These are phyloP conservation scores for Larix kaempferi DNA, from an alignment of 75 land plant species.

Conservation along the genomic window DNA sequence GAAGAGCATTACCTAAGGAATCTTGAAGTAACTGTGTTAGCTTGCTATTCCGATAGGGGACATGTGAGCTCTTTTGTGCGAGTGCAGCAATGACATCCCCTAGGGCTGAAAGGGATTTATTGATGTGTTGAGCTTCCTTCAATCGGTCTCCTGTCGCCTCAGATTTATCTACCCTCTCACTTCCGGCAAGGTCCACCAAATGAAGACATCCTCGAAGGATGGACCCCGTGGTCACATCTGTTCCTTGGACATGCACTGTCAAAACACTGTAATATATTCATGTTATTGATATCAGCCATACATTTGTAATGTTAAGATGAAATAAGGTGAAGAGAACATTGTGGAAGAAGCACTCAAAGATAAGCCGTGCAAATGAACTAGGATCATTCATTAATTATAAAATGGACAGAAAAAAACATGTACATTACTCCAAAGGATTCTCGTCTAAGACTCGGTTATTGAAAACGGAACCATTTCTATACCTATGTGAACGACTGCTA, in stretches of 20 bases:
- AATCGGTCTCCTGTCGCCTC: constrained; percentile 69
- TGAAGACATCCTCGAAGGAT: constrained; percentile 62
- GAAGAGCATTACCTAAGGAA: constrained; percentile 41
- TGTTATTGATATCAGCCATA: not conserved
- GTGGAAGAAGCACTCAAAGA: not conserved
- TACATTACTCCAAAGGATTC: not conserved
- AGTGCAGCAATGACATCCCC: constrained; percentile 74
- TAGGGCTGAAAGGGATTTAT: constrained; percentile 66
- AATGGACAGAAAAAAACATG: not conserved
- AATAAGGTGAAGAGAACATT: not conserved
- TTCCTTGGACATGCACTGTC: constrained; percentile 64
- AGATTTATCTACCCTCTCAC: constrained; percentile 72
- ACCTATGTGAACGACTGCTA: constrained; percentile 80
- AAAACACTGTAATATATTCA: constrained; percentile 45
- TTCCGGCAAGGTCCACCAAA: constrained; percentile 73
- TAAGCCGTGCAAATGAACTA: not conserved
- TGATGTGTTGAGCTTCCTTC: constrained; percentile 74
- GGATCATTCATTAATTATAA: not conserved
- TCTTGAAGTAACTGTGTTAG: constrained; percentile 80
- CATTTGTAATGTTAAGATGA: not conserved
- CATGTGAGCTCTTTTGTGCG: constrained; percentile 53
- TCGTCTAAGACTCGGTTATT: not conserved
- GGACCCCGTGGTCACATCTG: constrained; percentile 45
- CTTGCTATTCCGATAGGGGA: constrained; percentile 72
- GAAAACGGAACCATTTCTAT: not conserved